Conservation (phyloP, 73 alveolate species). For the Tetrahymena elliotti region DNA sequence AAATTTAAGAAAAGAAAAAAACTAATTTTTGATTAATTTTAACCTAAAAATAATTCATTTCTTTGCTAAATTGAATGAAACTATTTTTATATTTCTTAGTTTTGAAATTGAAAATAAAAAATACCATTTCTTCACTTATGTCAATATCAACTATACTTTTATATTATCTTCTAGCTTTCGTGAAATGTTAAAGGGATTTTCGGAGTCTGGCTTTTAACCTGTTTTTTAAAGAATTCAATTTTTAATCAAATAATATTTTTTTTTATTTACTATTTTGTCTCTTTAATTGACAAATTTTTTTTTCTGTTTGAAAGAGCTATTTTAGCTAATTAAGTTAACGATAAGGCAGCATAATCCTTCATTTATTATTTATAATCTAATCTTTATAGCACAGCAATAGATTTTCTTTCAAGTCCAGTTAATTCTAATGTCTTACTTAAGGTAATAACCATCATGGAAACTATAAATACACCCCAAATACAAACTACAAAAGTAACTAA, state of each 20-base stretch:
- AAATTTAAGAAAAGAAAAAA: too few species aligned
- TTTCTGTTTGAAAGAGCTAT: not conserved
- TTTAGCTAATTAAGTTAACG: not conserved
- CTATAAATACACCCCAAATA: constrained; percentile 14
- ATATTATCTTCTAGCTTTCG: not conserved
- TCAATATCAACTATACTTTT: not conserved
- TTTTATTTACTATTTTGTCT: not conserved
- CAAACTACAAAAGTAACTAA: constrained; percentile 27
- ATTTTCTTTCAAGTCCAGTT: not conserved
- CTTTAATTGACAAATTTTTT: too few species aligned
- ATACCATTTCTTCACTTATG: not conserved
- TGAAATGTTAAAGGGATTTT: not conserved
- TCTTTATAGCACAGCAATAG: not conserved
- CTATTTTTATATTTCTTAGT: too few species aligned
- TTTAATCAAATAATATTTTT: too few species aligned
- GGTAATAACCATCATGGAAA: constrained; percentile 30
- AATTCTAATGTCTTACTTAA: constrained; percentile 8
- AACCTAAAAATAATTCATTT: too few species aligned
- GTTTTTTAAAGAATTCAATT: too few species aligned
- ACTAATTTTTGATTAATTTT: too few species aligned
- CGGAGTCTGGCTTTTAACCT: not conserved
- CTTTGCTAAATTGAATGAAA: too few species aligned
- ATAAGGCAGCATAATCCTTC: not conserved
- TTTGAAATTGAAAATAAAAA: too few species aligned
- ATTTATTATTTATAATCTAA: too few species aligned